These are phyloP conservation scores for Phaeosphaeriaceae sp. DNA, from an alignment of 2,329 filamentous ascomycete genomes.

Conservation along the genomic window DNA sequence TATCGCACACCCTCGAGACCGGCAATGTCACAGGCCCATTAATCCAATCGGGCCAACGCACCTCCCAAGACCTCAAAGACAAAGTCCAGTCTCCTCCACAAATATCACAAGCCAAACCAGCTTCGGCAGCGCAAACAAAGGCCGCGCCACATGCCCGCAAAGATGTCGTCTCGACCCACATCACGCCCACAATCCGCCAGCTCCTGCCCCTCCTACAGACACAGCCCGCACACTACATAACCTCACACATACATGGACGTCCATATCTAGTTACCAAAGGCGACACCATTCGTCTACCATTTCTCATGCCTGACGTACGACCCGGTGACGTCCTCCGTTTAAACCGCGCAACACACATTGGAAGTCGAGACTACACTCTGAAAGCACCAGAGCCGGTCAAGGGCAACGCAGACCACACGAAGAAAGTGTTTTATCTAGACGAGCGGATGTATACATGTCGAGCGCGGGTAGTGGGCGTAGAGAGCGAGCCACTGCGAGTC, in stretches of 20 bases:
- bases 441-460: conserved; percentile 84
- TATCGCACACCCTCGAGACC: conserved; percentile 48
- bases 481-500: conserved; percentile 68
- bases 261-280: conserved; percentile 77
- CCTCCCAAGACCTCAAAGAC: conserved; percentile 31
- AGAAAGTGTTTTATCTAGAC: conserved; percentile 70
- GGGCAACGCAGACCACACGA: conserved; percentile 37
- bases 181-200: conserved; percentile 64
- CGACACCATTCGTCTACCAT: conserved; percentile 58
- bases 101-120: conserved; percentile 18
- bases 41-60: conserved; percentile 57
- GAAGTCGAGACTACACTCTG: conserved; percentile 88
- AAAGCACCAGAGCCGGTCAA: conserved; percentile 57
- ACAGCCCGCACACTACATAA: conserved; percentile 80
- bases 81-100: conserved; percentile 26
- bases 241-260: conserved; percentile 77
- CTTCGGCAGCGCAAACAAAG: conserved; percentile 12
- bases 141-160: conserved; percentile 28
- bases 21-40: conserved; percentile 47
- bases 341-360: conserved; percentile 82
- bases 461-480: conserved; percentile 82
- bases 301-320: conserved; percentile 56
- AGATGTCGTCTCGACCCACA: conserved; percentile 39
- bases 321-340: conserved; percentile 88
- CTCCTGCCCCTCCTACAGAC: conserved; percentile 75